Evolutionary conservation across 805 yeast species (phyloP).

Genomic region (Cephaloascus albidus): DNA sequence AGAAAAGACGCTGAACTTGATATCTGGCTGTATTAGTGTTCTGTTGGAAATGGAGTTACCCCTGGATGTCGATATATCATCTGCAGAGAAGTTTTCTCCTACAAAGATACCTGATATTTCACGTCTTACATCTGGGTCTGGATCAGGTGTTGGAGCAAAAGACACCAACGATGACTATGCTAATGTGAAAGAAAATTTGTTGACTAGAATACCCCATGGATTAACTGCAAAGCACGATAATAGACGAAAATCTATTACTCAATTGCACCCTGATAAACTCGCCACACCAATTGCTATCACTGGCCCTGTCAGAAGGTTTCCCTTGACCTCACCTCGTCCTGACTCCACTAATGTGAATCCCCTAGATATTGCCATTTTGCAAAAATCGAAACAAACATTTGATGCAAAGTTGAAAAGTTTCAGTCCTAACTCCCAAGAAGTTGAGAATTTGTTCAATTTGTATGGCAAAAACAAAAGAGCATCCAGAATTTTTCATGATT

Average conservation of each 20-base stretch:
- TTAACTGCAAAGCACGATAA: constrained; percentile 25
- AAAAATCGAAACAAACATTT: constrained; percentile 2
- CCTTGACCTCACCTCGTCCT: constrained; percentile 20
- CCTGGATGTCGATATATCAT: not conserved
- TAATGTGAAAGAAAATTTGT: too few relatives aligned
- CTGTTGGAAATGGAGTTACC: too few relatives aligned
- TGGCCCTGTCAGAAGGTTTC: constrained; percentile 2
- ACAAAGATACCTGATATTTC: not conserved
- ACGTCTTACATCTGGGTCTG: not conserved
- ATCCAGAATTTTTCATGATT: not conserved
- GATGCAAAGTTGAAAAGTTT: constrained; percentile 2
- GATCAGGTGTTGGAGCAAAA: not conserved
- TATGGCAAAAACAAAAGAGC: not conserved
- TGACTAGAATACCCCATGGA: constrained; percentile 36
- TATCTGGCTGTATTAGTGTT: too few relatives aligned
- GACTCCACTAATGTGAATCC: constrained; percentile 4
- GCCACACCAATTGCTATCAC: not conserved
- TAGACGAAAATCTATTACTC: constrained; percentile 13
- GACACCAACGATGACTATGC: not conserved
- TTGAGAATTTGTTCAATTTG: not conserved
- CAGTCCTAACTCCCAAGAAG: not conserved
- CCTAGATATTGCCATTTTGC: not conserved
- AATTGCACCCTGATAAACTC: constrained; percentile 3
- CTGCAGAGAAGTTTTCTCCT: constrained; percentile 1
- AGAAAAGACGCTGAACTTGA: too few relatives aligned